A percentile compares a stretch with the other conserved stretches of the same genome.
These are phyloP conservation scores for Penicillium griseofulvum DNA, from an alignment of 2,329 filamentous ascomycete species.

Conservation along the genomic window DNA sequence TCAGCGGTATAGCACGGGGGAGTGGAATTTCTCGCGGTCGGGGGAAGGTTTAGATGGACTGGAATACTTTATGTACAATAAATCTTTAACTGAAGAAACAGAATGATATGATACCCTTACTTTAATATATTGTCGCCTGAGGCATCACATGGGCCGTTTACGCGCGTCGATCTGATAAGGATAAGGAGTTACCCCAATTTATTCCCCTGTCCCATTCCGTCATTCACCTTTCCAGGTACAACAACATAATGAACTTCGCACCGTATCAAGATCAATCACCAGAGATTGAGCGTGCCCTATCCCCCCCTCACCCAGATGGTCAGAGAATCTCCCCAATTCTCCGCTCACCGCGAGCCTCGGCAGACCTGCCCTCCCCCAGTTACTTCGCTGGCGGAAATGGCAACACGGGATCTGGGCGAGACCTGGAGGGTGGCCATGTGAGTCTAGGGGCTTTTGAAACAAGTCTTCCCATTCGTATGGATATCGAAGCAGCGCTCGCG, in stretches of 20 bases:
- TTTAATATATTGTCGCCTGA: constrained; percentile 10
- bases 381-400: constrained; percentile 41
- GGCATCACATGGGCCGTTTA: background rate
- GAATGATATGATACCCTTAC: constrained; percentile 11
- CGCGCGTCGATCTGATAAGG: constrained; percentile 15
- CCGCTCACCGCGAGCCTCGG: constrained; percentile 52
- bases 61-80: constrained; percentile 15
- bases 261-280: constrained; percentile 93
- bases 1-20: constrained; percentile 41
- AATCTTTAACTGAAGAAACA: constrained; percentile 21
- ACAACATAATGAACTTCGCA: constrained; percentile 77
- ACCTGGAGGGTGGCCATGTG: constrained; percentile 55
- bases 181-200: constrained; percentile 7
- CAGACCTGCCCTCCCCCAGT: constrained; percentile 41
- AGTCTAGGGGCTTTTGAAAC: constrained; percentile 82
- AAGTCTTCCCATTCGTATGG: constrained; percentile 77
- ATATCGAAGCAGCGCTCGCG: constrained; percentile 86
- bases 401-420: constrained; percentile 41
- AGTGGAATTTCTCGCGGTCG: constrained; percentile 37
- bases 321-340: constrained; percentile 54
- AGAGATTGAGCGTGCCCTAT: constrained; percentile 76
- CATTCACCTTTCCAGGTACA: background rate
- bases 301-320: constrained; percentile 58
- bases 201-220: constrained; percentile 3
- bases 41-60: constrained; percentile 26